Evolutionary conservation across 2,329 filamentous ascomycete species (phyloP), one percentile per base, ranked within the genome.

Genomic region (Clarireedia paspali): DNA sequence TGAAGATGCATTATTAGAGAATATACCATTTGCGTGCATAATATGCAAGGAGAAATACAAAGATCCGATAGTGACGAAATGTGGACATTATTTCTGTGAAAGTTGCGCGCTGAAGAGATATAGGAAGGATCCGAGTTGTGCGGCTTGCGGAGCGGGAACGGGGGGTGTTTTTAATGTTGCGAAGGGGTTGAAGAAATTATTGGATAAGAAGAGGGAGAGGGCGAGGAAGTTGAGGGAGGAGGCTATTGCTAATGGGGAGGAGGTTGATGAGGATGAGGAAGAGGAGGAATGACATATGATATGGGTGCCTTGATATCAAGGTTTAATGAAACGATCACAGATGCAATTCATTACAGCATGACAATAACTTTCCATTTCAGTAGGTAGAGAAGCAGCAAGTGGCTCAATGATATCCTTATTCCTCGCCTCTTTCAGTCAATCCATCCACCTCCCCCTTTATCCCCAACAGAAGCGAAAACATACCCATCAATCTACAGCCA

Each of bases 71-170:
- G 75, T 92, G 24, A 97, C 94, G 12, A 87, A 90, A 62, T 99
- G 94, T 63, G 88, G 90, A 0, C 94, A 99, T 70, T 97, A 97
- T 71, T 97, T 97, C 68, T 99, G 94, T 69, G 88, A 96, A 70
- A 77, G 80, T 1, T 99, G 94, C 71, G 94, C 94, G 26, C 75
- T 97, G 64, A 84, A 88, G 68, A 75, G 91, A 62, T 97, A 96
- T 69, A 80, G 88, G 60, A 94, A 89, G 68, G 89, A 91, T 64
- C 91, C 91, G 4, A 83, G 82, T 2, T 97, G 94, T 70, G 89
- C 89, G 2, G 88, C 87, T 4, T 97, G 94, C 70, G 88, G 89
- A 1, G 78, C 85, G 0, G 88, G 90, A 5, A 97, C 91, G 0
- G 85, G 87, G 30, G 94, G 94, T 0, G 89, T 95, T 0, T 97